Percentiles rank a stretch among this genome's conserved stretches.
phyloP scores from a whole-genome alignment of 1,284 basidiomycete species.

The Lignosus rhinocerotis region DNA sequence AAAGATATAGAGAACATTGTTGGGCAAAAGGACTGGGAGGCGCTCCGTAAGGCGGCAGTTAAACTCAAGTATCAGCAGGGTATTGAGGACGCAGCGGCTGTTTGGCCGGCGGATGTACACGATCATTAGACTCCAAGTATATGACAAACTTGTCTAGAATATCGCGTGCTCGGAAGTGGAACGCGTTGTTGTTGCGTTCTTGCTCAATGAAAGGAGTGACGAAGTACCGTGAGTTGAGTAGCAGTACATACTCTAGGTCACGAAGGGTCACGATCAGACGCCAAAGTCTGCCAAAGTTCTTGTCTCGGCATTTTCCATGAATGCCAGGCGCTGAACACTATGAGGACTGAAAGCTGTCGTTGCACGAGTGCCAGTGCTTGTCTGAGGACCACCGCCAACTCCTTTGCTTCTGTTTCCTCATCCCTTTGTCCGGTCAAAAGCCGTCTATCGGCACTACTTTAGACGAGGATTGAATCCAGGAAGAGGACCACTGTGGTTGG shows the following conservation, averaged over 20 bases:
- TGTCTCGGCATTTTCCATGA: background rate
- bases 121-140: slow-evolving; percentile 19
- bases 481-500: slow-evolving; percentile 4
- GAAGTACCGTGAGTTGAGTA: background rate
- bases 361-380: background rate
- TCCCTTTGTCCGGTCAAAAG: background rate
- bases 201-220: too few relatives aligned
- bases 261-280: too few relatives aligned
- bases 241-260: background rate
- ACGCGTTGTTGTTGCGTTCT: too few relatives aligned
- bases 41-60: slow-evolving; percentile 62
- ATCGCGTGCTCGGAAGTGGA: too few relatives aligned
- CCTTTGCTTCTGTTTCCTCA: background rate
- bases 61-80: slow-evolving; percentile 78
- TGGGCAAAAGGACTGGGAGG: slow-evolving; percentile 52
- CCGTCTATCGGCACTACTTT: background rate
- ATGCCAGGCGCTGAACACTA: background rate
- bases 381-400: background rate
- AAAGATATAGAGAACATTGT: slow-evolving; percentile 53
- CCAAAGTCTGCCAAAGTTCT: background rate
- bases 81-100: slow-evolving; percentile 69
- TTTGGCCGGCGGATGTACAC: slow-evolving; percentile 35
- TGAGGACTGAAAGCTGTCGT: background rate
- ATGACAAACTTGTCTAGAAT: background rate
- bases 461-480: background rate